Percentiles rank a stretch among this genome's conserved stretches.
phyloP scores from a whole-genome alignment of 2,329 filamentous ascomycete genomes.

The Fusarium staphyleae region DNA sequence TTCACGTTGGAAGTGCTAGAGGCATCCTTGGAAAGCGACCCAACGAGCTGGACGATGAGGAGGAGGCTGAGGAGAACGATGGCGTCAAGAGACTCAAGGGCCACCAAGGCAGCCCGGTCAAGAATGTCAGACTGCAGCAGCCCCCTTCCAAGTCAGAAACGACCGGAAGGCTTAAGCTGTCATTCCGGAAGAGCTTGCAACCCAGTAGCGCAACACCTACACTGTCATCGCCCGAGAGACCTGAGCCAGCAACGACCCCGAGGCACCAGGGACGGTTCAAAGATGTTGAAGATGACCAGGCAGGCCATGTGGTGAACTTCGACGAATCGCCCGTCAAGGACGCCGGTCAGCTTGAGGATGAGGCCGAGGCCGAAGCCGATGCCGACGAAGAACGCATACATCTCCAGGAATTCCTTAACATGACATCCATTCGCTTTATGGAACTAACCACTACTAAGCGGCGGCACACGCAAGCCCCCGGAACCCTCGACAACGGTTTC shows the following conservation, averaged over 20 bases:
- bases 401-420: slow-evolving; percentile 89
- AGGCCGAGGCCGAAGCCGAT: slow-evolving; percentile 59
- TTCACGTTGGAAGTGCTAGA: slow-evolving; percentile 76
- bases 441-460: slow-evolving; percentile 96
- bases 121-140: slow-evolving; percentile 73
- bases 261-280: slow-evolving; percentile 63
- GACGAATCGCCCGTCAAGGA: slow-evolving; percentile 52
- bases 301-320: slow-evolving; percentile 54
- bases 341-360: slow-evolving; percentile 53
- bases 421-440: slow-evolving; percentile 98
- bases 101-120: slow-evolving; percentile 78
- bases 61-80: slow-evolving; percentile 65
- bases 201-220: slow-evolving; percentile 53
- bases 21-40: slow-evolving; percentile 79
- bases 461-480: slow-evolving; percentile 78
- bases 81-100: slow-evolving; percentile 74
- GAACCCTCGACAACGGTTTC: slow-evolving; percentile 52
- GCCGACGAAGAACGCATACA: slow-evolving; percentile 70
- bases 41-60: slow-evolving; percentile 68
- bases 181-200: slow-evolving; percentile 56
- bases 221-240: slow-evolving; percentile 58
- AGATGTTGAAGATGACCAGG: slow-evolving; percentile 58
- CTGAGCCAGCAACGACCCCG: slow-evolving; percentile 60
- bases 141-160: slow-evolving; percentile 73
- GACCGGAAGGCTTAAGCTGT: slow-evolving; percentile 64